Conservation (phyloP, 148 eudicot species). For the Linanthus parryae region DNA sequence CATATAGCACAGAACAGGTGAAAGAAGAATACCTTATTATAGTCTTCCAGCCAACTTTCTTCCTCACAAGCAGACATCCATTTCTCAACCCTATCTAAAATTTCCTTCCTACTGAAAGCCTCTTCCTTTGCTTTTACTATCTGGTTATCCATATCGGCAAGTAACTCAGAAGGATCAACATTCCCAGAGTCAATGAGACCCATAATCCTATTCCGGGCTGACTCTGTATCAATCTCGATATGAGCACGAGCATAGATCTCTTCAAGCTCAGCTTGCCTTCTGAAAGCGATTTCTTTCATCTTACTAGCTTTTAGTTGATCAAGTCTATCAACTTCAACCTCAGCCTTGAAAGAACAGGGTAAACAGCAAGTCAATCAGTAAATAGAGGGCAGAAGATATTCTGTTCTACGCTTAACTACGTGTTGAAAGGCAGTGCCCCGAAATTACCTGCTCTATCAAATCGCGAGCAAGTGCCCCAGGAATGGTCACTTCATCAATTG, state of each 20-base stretch:
- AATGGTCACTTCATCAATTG: constrained; percentile 74
- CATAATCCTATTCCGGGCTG: constrained; percentile 77
- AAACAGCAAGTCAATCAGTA: constrained; percentile 5
- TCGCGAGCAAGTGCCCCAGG: constrained; percentile 94
- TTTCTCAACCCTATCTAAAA: constrained; percentile 95
- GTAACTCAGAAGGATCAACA: constrained; percentile 88
- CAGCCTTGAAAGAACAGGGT: too few species aligned
- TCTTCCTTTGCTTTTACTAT: constrained; percentile 88
- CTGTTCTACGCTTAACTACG: constrained; percentile 4
- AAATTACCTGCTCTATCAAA: constrained; percentile 80
- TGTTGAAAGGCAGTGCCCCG: neutral
- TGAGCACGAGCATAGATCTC: constrained; percentile 90
- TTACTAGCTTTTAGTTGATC: constrained; percentile 89
- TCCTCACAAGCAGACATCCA: constrained; percentile 99
- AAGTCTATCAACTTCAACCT: constrained; percentile 94
- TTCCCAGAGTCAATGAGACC: constrained; percentile 79
- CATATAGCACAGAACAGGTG: too few species aligned
- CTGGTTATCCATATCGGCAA: constrained; percentile 97
- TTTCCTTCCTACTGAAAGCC: constrained; percentile 88
- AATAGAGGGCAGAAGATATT: constrained; percentile 6
- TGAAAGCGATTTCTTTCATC: constrained; percentile 98
- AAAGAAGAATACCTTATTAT: constrained; percentile 71
- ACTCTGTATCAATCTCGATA: constrained; percentile 85
- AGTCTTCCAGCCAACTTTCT: constrained; percentile 99
- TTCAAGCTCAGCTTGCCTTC: constrained; percentile 91